Evolutionary conservation across 495 filamentous ascomycete genomes (phyloP).

Genomic region (Neohortaea acidophila): DNA sequence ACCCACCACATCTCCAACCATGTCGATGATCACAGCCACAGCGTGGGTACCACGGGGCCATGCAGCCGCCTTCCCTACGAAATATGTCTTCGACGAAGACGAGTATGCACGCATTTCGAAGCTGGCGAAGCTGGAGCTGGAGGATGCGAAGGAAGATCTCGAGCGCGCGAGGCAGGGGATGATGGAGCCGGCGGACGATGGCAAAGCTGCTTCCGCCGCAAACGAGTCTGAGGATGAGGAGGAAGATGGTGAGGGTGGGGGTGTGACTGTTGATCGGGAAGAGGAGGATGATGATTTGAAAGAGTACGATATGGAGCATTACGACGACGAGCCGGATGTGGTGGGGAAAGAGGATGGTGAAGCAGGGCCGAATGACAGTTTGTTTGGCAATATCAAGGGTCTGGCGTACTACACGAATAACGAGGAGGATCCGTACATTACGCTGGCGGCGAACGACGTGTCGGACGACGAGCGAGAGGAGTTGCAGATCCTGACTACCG

Average conservation of each 20-base stretch:
- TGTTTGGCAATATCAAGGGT: conserved; percentile 89
- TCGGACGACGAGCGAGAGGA: conserved; percentile 70
- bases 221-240: conserved; percentile 12
- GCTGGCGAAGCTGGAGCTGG: conserved; percentile 77
- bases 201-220: conserved; percentile 20
- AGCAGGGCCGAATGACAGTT: conserved; percentile 56
- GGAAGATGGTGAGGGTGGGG: conserved; percentile 14
- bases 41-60: conserved; percentile 89
- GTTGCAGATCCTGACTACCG: conserved; percentile 76
- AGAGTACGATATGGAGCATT: conserved; percentile 91
- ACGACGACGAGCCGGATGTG: conserved; percentile 63
- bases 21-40: conserved; percentile 90
- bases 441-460: conserved; percentile 60
- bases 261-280: conserved; percentile 4
- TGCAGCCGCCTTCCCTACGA: conserved; percentile 77
- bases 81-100: conserved; percentile 81
- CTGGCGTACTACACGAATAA: conserved; percentile 87
- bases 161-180: conserved; percentile 38
- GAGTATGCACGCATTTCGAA: conserved; percentile 83
- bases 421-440: conserved; percentile 91
- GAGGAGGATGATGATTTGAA: conserved; percentile 76
- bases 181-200: conserved; percentile 11
- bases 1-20: no score
- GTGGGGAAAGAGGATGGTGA: conserved; percentile 43
- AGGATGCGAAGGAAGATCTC: conserved; percentile 79